Base-by-base conservation (phyloP, 1,284 basidiomycete genomes). In the Volvariella surrecta region DNA sequence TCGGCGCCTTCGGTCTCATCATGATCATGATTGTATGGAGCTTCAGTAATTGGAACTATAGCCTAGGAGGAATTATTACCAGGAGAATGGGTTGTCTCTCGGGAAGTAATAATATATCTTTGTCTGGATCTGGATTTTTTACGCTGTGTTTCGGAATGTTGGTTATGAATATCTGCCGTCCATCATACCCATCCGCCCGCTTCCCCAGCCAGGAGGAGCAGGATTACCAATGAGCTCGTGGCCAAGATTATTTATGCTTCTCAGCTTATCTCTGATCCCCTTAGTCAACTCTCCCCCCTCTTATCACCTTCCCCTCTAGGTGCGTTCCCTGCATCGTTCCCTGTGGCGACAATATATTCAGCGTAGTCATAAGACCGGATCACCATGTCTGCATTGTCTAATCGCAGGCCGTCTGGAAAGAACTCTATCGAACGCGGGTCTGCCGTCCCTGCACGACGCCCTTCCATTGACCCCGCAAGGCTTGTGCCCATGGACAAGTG, bases 401-500 rank as follows among this genome's bases (percentile, higher is more conserved):
- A 6, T 28, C 24, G 24, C 11, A 28, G 24, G 24, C 24, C 24
- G 24, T 28, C 24, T 6, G 24, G 24, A 13, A 44, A 46, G 19
- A 42, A 45, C 11, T 50, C 50, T 4, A 39, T 45, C 21, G 46
- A 44, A 35, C 48, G 49, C 16, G 41, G 45, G 40, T 59, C 59
- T 55, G 73, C 44, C 63, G 65, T 32, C 58, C 62, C 62, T 45
- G 82, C 79, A 28, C 70, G 84, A 46, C 70, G 79, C 40, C 67
- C 55, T 1, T 87, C 84, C 40, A 88, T 88, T 56, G 85, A 88
- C 58, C 84, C 84, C 43, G 74, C 73, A 52, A 74, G 73, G 59
- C 73, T 88, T 44, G 55, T 87, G 44, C 82, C 77, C 37, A 88
- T 88, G 80, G 79, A 85, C 73, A 87, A 78, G 85, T 85, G 54